These are phyloP conservation scores for Massarina eburnea DNA, from an alignment of 2,329 filamentous ascomycete genomes.

Conservation along the genomic window DNA sequence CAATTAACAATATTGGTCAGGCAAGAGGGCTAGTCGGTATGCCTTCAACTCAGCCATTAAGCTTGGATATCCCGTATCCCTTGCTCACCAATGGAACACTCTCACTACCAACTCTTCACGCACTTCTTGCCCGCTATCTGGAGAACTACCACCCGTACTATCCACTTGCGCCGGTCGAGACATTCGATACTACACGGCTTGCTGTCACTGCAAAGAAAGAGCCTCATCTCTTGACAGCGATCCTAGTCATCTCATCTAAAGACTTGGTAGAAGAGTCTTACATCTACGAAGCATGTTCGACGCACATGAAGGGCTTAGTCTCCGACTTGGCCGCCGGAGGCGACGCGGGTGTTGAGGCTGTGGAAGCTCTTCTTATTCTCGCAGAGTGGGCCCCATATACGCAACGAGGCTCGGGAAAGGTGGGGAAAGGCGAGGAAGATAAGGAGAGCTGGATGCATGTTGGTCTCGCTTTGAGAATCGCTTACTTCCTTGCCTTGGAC, in stretches of 20 bases:
- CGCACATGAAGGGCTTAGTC: slow-evolving; percentile 70
- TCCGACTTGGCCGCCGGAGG: slow-evolving; percentile 67
- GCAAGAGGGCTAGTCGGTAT: slow-evolving; percentile 7
- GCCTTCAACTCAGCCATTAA: slow-evolving; percentile 31
- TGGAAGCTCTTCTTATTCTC: slow-evolving; percentile 69
- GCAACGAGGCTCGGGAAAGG: slow-evolving; percentile 61
- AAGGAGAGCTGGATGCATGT: slow-evolving; percentile 78
- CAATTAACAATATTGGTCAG: slow-evolving; percentile 19
- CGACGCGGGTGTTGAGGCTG: slow-evolving; percentile 68
- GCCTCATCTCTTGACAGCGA: slow-evolving; percentile 68
- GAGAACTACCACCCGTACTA: slow-evolving; percentile 71
- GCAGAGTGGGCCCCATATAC: slow-evolving; percentile 74
- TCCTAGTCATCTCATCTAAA: slow-evolving; percentile 71
- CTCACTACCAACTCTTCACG: slow-evolving; percentile 51
- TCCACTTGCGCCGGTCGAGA: slow-evolving; percentile 64
- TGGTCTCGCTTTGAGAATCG: slow-evolving; percentile 68
- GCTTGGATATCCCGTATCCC: slow-evolving; percentile 44
- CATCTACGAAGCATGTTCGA: slow-evolving; percentile 66
- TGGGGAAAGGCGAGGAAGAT: slow-evolving; percentile 73
- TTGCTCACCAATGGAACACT: slow-evolving; percentile 47
- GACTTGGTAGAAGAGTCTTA: slow-evolving; percentile 66
- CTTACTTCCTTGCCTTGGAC: slow-evolving; percentile 70
- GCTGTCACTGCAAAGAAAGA: slow-evolving; percentile 61
- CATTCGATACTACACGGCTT: slow-evolving; percentile 58
- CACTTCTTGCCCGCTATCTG: slow-evolving; percentile 61